Conservation (phyloP, 148 eudicot species). For the Vaccinium corymbosum region DNA sequence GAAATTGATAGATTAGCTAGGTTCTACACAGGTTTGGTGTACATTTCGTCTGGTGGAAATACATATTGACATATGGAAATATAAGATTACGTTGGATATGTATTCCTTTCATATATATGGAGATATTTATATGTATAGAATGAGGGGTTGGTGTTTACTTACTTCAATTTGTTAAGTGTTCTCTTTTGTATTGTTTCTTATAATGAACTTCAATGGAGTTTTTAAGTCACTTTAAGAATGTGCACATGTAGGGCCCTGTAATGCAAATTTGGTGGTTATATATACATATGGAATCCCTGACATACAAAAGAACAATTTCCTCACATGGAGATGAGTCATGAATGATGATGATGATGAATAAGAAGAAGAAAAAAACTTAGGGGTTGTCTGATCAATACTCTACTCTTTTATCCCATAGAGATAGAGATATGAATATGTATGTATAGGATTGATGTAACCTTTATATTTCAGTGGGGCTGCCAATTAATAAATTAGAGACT, state of each 20-base stretch:
- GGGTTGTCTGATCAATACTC: background rate
- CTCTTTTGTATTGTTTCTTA: background rate
- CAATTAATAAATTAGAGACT: background rate
- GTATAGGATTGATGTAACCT: constrained; percentile 7
- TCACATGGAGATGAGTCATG: constrained; percentile 16
- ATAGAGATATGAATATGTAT: background rate
- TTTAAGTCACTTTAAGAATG: background rate
- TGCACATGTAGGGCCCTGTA: background rate
- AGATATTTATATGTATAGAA: background rate
- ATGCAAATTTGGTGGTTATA: background rate
- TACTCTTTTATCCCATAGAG: background rate
- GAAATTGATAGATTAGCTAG: background rate
- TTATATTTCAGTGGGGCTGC: background rate
- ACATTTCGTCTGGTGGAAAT: background rate
- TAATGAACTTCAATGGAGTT: background rate
- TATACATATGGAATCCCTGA: background rate
- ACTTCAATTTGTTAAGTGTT: background rate
- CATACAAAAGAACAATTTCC: constrained; percentile 3
- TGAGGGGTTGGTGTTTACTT: background rate
- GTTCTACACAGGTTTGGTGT: background rate
- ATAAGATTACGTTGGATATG: background rate
- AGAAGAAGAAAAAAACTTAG: background rate
- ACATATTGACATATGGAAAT: background rate
- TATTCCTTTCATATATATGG: background rate
- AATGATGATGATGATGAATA: background rate